These are phyloP conservation scores for Lodderomyces theae DNA, from an alignment of 1,139 yeast species.

Conservation along the genomic window DNA sequence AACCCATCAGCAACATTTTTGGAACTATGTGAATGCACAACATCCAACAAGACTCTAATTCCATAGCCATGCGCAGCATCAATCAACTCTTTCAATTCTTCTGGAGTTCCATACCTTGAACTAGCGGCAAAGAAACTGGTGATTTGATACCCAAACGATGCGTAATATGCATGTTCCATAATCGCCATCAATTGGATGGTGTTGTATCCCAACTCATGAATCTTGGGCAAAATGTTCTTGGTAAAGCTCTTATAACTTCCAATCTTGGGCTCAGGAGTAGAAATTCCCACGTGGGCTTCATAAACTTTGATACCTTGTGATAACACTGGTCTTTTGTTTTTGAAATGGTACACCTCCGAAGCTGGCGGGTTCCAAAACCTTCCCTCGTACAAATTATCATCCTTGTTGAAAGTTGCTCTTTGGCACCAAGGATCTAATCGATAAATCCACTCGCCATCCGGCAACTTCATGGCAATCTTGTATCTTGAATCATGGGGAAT, in stretches of 20 bases:
- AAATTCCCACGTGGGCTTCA: constrained; percentile 96
- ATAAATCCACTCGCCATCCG: constrained; percentile 69
- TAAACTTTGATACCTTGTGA: constrained; percentile 70
- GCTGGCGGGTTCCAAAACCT: constrained; percentile 73
- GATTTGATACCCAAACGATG: constrained; percentile 94
- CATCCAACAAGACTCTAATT: constrained; percentile 80
- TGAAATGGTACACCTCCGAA: constrained; percentile 52
- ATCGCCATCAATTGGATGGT: constrained; percentile 95
- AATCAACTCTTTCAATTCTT: constrained; percentile 82
- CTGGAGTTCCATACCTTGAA: constrained; percentile 92
- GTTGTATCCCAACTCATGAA: constrained; percentile 82
- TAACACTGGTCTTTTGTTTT: constrained; percentile 58
- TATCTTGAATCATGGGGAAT: constrained; percentile 80
- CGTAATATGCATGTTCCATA: constrained; percentile 98
- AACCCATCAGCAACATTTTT: constrained; percentile 93
- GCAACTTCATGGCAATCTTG: constrained; percentile 65
- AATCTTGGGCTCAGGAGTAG: constrained; percentile 81
- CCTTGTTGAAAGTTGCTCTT: constrained; percentile 71
- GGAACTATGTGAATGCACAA: constrained; percentile 95
- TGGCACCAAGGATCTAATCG: constrained; percentile 88
- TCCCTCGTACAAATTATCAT: constrained; percentile 61
- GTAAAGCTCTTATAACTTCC: constrained; percentile 89
- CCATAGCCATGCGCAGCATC: constrained; percentile 92
- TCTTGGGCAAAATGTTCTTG: constrained; percentile 73
- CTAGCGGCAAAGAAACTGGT: constrained; percentile 89